phyloP scores from a whole-genome alignment of 1,284 basidiomycete genomes.

The Blastosporella zonata region DNA sequence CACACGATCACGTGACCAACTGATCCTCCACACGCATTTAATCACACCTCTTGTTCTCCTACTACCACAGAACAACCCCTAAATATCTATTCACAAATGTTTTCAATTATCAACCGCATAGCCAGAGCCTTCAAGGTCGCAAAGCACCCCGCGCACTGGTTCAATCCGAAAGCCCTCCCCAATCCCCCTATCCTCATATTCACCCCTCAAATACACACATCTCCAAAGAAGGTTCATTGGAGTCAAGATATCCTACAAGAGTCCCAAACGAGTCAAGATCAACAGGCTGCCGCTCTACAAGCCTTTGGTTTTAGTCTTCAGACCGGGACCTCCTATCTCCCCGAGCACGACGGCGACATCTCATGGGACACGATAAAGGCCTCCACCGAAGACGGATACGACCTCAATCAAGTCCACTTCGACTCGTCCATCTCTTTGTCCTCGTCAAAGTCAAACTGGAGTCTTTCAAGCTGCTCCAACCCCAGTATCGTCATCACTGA shows the following conservation, averaged over 20 bases:
- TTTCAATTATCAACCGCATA: too few relatives aligned
- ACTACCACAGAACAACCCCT: too few relatives aligned
- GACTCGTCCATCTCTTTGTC: not conserved
- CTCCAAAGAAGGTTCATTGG: slow-evolving; percentile 2
- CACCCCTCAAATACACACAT: not conserved
- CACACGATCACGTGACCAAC: too few relatives aligned
- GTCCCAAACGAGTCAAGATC: not conserved
- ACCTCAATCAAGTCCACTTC: not conserved
- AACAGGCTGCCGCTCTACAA: not conserved
- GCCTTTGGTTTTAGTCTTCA: not conserved
- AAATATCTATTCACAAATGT: too few relatives aligned
- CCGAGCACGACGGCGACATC: slow-evolving; percentile 2
- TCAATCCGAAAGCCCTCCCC: slow-evolving; percentile 1
- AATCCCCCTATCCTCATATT: slow-evolving; percentile 2
- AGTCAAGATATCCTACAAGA: slow-evolving; percentile 1
- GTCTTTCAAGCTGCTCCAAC: not conserved
- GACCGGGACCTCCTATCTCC: slow-evolving; percentile 8
- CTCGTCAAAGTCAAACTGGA: not conserved
- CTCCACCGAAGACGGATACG: slow-evolving; percentile 4
- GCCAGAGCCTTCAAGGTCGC: not conserved
- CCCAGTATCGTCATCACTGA: not conserved
- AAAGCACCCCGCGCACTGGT: not conserved
- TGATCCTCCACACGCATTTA: too few relatives aligned
- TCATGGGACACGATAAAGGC: slow-evolving; percentile 8
- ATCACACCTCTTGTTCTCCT: too few relatives aligned